phyloP scores from a whole-genome alignment of 1,284 basidiomycete genomes.

The Boletus smithii region DNA sequence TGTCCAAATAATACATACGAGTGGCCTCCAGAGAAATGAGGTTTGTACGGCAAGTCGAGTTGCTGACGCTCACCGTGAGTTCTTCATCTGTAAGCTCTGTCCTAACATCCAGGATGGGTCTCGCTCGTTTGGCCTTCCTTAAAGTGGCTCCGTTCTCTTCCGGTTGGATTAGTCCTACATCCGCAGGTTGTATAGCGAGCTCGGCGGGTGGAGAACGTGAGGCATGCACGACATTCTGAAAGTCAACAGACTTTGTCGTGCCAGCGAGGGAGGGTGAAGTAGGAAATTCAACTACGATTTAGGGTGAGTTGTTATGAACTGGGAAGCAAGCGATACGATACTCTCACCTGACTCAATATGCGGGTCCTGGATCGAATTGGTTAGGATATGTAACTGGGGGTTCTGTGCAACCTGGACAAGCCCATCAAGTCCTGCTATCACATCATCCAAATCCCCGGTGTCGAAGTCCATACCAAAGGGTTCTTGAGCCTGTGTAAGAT shows the following conservation, averaged over 20 bases:
- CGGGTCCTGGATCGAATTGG: slow-evolving; percentile 1
- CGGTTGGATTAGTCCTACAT: slow-evolving; percentile 8
- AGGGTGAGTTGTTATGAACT: not conserved
- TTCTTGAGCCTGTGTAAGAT: slow-evolving; percentile 12
- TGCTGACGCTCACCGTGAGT: slow-evolving; percentile 49
- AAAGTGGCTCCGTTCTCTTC: slow-evolving; percentile 21
- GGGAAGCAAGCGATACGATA: not conserved
- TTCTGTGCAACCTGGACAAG: not conserved
- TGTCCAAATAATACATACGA: slow-evolving; percentile 63
- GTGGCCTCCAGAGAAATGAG: slow-evolving; percentile 42
- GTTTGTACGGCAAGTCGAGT: not conserved
- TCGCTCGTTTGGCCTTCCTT: slow-evolving; percentile 42
- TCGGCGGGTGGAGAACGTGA: slow-evolving; percentile 20
- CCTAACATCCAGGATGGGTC: slow-evolving; percentile 55
- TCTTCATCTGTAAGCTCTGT: slow-evolving; percentile 79
- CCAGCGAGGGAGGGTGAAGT: slow-evolving; percentile 14
- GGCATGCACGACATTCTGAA: slow-evolving; percentile 23
- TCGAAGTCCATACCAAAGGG: slow-evolving; percentile 16
- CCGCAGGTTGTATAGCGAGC: not conserved
- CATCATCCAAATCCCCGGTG: slow-evolving; percentile 12
- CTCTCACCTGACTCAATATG: slow-evolving; percentile 11
- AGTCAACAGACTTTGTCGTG: slow-evolving; percentile 10
- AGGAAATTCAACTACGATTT: slow-evolving; percentile 16
- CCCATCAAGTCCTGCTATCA: slow-evolving; percentile 2
- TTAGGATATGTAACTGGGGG: not conserved